A percentile compares a stretch with the other conserved stretches of the same genome.
Conservation (phyloP, 169 alveolate genomes). For the Plasmodium blacklocki region DNA sequence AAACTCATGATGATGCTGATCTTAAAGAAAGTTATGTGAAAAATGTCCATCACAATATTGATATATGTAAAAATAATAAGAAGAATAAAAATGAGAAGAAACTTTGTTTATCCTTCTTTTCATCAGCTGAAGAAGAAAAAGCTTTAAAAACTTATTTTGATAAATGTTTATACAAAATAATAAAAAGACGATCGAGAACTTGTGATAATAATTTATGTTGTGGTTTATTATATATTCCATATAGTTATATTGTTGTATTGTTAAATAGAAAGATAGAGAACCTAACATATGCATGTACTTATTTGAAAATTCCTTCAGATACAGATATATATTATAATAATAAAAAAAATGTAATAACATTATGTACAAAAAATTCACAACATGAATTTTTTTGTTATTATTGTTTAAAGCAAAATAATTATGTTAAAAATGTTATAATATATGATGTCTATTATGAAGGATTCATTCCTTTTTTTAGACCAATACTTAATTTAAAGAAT, state of each 20-base stretch:
- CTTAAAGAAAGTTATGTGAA: background rate
- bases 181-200: conserved; percentile 45
- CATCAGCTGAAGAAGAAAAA: background rate
- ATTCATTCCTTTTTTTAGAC: conserved; percentile 83
- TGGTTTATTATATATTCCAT: conserved; percentile 84
- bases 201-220: conserved; percentile 83
- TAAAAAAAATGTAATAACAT: conserved; percentile 82
- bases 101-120: background rate
- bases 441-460: conserved; percentile 72
- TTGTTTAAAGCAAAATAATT: conserved; percentile 76
- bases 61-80: background rate
- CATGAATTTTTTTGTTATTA: conserved; percentile 83
- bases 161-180: conserved; percentile 49
- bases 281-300: conserved; percentile 77
- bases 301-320: conserved; percentile 80
- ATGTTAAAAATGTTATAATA: conserved; percentile 75
- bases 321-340: conserved; percentile 86
- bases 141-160: conserved; percentile 35
- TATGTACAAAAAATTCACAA: conserved; percentile 78
- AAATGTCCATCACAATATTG: background rate
- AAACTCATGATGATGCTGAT: background rate
- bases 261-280: conserved; percentile 81
- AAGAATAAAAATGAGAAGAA: background rate
- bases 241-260: conserved; percentile 82
- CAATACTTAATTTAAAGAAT: conserved; percentile 66